phyloP scores from a whole-genome alignment of 2,329 filamentous ascomycete species.

The Hypocrella siamensis region DNA sequence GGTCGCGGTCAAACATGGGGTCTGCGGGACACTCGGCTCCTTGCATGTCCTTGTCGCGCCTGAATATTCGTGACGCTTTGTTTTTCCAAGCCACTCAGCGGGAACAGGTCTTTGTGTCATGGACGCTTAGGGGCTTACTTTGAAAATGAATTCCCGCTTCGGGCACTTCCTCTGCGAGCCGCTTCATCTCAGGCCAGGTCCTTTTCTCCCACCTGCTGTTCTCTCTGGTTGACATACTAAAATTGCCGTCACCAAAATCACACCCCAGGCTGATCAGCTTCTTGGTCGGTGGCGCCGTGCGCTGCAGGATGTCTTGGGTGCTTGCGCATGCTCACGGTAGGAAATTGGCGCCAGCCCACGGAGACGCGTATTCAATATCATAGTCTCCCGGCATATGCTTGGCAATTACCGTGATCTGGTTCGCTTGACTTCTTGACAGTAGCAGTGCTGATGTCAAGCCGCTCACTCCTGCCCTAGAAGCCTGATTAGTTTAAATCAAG shows the following conservation, averaged over 20 bases:
- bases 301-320: too few relatives aligned
- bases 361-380: slow-evolving; percentile 78
- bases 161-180: slow-evolving; percentile 43
- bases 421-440: slow-evolving; percentile 26
- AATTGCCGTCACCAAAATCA: neutral
- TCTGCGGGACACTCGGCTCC: slow-evolving; percentile 29
- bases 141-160: slow-evolving; percentile 74
- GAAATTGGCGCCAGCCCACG: slow-evolving; percentile 76
- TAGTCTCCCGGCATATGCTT: slow-evolving; percentile 93
- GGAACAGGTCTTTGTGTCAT: too few relatives aligned
- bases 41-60: slow-evolving; percentile 46
- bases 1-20: slow-evolving; percentile 46
- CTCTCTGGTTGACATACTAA: slow-evolving; percentile 26
- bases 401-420: slow-evolving; percentile 52
- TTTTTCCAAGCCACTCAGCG: neutral
- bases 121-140: slow-evolving; percentile 23
- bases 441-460: slow-evolving; percentile 35
- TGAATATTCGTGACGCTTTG: slow-evolving; percentile 27
- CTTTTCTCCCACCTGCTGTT: slow-evolving; percentile 42
- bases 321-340: slow-evolving; percentile 45
- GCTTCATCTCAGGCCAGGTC: slow-evolving; percentile 48
- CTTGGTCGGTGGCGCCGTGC: neutral
- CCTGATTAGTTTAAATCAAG: too few relatives aligned
- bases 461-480: slow-evolving; percentile 30
- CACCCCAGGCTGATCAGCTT: neutral